Percentiles rank a stretch among this genome's conserved stretches.
These are phyloP conservation scores for Trypethelium eluteriae DNA, from an alignment of 495 filamentous ascomycete species.

Conservation along the genomic window DNA sequence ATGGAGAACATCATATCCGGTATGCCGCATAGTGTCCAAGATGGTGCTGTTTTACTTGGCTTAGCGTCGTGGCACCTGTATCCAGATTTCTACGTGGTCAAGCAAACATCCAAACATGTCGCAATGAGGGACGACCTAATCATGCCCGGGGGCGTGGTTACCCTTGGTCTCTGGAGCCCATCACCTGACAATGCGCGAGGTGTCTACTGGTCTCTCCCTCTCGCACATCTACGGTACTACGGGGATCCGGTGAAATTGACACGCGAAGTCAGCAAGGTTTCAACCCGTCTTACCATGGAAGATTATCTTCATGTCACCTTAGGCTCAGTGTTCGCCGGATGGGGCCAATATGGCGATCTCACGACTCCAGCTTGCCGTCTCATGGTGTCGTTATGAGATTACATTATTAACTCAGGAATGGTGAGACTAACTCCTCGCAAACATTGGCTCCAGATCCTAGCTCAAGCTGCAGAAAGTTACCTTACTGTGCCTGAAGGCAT, in stretches of 20 bases:
- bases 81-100: not conserved
- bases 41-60: not conserved
- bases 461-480: no score
- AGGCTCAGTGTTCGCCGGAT: not conserved
- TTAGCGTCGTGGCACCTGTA: not conserved
- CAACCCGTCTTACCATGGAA: not conserved
- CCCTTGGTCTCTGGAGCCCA: not conserved
- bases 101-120: not conserved
- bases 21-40: not conserved
- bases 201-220: constrained; percentile 1
- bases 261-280: not conserved
- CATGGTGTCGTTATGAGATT: not conserved
- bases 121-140: not conserved
- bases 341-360: not conserved
- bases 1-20: not conserved
- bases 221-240: constrained; percentile 4
- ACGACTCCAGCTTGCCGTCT: not conserved
- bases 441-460: no score
- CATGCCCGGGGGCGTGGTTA: not conserved
- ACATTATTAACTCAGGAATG: not conserved
- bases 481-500: no score
- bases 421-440: no score
- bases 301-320: not conserved
- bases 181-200: not conserved
- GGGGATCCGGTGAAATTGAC: not conserved